These are phyloP conservation scores for Bipolaris sorokiniana DNA, from an alignment of 2,329 filamentous ascomycete species.

Conservation along the genomic window DNA sequence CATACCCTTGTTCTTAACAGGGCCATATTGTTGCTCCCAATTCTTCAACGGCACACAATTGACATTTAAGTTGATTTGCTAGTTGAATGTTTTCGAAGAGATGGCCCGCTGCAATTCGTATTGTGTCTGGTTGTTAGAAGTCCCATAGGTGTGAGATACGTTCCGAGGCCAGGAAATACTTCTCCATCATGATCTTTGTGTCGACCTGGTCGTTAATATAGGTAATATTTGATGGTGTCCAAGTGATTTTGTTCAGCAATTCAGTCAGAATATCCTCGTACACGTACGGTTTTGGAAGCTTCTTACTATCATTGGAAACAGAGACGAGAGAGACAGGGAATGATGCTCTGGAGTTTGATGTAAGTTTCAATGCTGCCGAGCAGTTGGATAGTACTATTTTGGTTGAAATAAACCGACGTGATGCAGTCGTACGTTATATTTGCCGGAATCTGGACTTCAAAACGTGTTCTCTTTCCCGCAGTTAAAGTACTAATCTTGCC, in stretches of 20 bases:
- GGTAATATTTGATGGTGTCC: neutral
- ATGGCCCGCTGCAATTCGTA: conserved; percentile 35
- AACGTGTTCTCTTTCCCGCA: conserved; percentile 26
- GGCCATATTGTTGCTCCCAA: conserved; percentile 57
- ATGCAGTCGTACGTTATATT: conserved; percentile 55
- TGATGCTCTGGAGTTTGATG: conserved; percentile 57
- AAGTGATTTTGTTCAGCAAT: neutral
- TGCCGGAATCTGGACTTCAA: conserved; percentile 50
- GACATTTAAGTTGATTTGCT: conserved; percentile 54
- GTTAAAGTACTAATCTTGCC: conserved; percentile 39
- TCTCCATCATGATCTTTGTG: conserved; percentile 25
- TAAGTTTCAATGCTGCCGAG: conserved; percentile 54
- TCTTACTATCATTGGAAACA: conserved; percentile 59
- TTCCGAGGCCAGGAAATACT: too few relatives aligned
- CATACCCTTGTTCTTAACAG: conserved; percentile 53
- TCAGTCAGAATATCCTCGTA: conserved; percentile 55
- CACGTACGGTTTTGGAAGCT: conserved; percentile 63
- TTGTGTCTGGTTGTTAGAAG: conserved; percentile 45
- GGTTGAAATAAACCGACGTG: conserved; percentile 54
- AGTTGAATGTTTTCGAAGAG: conserved; percentile 54
- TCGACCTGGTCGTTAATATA: neutral
- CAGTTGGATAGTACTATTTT: conserved; percentile 48
- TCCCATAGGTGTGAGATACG: too few relatives aligned
- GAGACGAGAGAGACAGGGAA: conserved; percentile 62
- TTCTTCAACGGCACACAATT: conserved; percentile 57